A percentile compares a stretch with the other conserved stretches of the same genome.
Conservation (phyloP, 306 rosid genomes). For the Ormosia semicastrata region DNA sequence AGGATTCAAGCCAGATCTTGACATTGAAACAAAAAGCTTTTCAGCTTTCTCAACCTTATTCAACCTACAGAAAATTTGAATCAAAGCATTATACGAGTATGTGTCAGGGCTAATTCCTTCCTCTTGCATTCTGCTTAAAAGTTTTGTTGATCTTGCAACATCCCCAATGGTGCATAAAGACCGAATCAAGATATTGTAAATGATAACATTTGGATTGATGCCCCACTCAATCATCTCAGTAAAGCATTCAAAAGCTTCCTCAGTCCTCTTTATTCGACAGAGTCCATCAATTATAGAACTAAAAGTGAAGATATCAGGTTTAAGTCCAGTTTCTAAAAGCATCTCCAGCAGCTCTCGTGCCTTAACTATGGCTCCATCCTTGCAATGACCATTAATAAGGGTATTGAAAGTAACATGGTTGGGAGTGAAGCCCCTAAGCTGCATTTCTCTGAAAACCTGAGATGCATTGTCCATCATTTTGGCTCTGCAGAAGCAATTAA, state of each 20-base stretch:
- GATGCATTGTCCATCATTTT: slow-evolving; percentile 62
- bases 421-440: slow-evolving; percentile 54
- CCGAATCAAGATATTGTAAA: slow-evolving; percentile 75
- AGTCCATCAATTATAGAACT: slow-evolving; percentile 77
- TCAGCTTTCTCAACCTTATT: slow-evolving; percentile 66
- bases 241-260: slow-evolving; percentile 75
- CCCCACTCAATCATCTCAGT: slow-evolving; percentile 82
- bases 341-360: slow-evolving; percentile 59
- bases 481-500: slow-evolving; percentile 67
- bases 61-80: slow-evolving; percentile 56
- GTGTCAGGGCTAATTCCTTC: slow-evolving; percentile 71
- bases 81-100: slow-evolving; percentile 66
- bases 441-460: slow-evolving; percentile 56
- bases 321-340: slow-evolving; percentile 59
- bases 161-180: slow-evolving; percentile 63
- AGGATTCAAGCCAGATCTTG: slow-evolving; percentile 57
- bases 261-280: slow-evolving; percentile 51
- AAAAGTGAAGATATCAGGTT: slow-evolving; percentile 80
- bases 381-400: slow-evolving; percentile 72
- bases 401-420: slow-evolving; percentile 84
- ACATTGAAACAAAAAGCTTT: slow-evolving; percentile 59
- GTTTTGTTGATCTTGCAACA: slow-evolving; percentile 49
- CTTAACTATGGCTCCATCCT: slow-evolving; percentile 47
- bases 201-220: slow-evolving; percentile 59
- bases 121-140: slow-evolving; percentile 62